These are phyloP conservation scores for Arachnomyces sp. DNA, from an alignment of 2,329 filamentous ascomycete species.

Conservation along the genomic window DNA sequence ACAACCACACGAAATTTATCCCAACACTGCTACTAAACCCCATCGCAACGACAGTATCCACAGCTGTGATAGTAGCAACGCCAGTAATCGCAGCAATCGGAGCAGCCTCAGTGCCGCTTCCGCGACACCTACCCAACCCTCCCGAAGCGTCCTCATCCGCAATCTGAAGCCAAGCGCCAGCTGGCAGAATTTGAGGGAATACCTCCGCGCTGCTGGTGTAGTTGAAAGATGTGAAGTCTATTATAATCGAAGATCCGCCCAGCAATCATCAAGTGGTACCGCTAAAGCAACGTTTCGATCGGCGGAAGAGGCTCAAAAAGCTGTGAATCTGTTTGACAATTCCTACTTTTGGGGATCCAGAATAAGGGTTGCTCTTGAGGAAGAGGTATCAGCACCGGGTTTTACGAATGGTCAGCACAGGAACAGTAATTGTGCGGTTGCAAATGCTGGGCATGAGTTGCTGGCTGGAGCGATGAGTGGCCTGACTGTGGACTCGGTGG, in stretches of 20 bases:
- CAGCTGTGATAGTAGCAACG: conserved; percentile 5
- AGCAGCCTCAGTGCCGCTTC: conserved; percentile 9
- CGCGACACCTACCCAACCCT: conserved; percentile 1
- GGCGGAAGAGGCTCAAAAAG: conserved; percentile 29
- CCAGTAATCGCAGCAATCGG: conserved; percentile 12
- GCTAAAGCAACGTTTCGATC: conserved; percentile 25
- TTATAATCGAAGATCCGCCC: conserved; percentile 15
- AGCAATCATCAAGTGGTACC: conserved; percentile 15
- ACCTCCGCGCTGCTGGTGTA: conserved; percentile 22
- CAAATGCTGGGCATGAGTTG: not conserved
- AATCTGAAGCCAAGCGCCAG: conserved; percentile 24
- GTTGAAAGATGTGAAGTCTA: conserved; percentile 28
- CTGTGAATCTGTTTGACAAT: conserved; percentile 26
- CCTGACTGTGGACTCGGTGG: not conserved
- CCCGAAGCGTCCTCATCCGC: conserved; percentile 17
- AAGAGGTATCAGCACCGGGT: conserved; percentile 5
- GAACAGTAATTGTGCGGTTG: not conserved
- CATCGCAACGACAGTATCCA: conserved; percentile 9
- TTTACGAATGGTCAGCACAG: not conserved
- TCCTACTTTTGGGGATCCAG: conserved; percentile 24
- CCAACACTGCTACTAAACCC: too few species aligned
- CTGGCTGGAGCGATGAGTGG: not conserved
- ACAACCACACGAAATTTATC: conserved; percentile 8
- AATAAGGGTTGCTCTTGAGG: conserved; percentile 27
- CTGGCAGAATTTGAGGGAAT: conserved; percentile 18